Conservation (phyloP, 164 flowering plant species). For the Hamamelis virginiana region DNA sequence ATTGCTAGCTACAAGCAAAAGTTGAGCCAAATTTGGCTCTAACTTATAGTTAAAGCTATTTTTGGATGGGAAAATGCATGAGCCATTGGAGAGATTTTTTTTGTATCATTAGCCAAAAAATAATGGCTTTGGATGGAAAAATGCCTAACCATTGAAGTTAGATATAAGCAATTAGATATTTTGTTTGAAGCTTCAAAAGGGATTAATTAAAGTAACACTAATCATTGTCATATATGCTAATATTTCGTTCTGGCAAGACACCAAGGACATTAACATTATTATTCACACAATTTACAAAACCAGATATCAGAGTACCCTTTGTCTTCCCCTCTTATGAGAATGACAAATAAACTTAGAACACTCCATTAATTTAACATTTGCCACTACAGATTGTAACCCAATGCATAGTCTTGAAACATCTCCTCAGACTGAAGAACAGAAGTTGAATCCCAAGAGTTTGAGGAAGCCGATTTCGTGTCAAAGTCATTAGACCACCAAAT, state of each 20-base stretch:
- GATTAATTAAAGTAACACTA: no score
- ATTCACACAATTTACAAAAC: conserved; percentile 24
- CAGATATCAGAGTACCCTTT: not conserved
- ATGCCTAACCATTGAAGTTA: no score
- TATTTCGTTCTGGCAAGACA: not conserved
- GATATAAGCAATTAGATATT: no score
- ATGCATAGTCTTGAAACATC: conserved; percentile 55
- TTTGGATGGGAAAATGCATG: no score
- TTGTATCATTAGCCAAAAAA: no score
- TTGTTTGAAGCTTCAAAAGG: no score
- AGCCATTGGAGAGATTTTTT: no score
- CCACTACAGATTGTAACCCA: conserved; percentile 38
- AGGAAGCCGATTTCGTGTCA: conserved; percentile 51
- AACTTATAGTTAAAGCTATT: no score
- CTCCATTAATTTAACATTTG: no score
- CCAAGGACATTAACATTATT: conserved; percentile 7
- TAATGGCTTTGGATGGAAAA: no score
- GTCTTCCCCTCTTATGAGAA: conserved; percentile 13
- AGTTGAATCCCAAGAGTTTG: conserved; percentile 64
- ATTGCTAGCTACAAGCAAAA: no score
- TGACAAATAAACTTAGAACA: not conserved
- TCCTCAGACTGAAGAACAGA: conserved; percentile 34
- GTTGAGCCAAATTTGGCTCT: no score
- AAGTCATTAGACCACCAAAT: conserved; percentile 60
- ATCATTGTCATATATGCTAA: not conserved